Evolutionary conservation across 1,284 basidiomycete species (phyloP), one percentile per base, ranked within the genome.

Genomic region (Ustilago xerochloae): DNA sequence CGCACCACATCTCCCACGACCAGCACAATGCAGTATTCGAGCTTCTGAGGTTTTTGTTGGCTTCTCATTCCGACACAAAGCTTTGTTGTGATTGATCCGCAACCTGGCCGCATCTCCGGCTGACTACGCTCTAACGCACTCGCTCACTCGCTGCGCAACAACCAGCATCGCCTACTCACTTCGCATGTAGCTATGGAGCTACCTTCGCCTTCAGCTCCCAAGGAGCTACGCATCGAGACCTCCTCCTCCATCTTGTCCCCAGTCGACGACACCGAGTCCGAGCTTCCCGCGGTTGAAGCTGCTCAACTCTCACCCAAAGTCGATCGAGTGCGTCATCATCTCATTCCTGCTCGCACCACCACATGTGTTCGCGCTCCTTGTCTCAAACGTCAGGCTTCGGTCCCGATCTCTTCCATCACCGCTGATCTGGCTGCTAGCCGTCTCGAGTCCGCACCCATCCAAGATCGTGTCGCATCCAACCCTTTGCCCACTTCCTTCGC

Each of bases 361-460:
- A 75, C 63, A 3, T 75, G 73, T 48, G 58, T 75, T 29, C 63
- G 73, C 26, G 73, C 73, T 2, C 73, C 73, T n/a, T 71, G 67
- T 32, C 67, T 75, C 60, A 75, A 75, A 41, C 49, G 73, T 9
- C 62, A 75, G 39, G 61, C 33, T 3, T 67, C 67, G 2, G 59
- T 62, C 3, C 67, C 72, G 36, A 49, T 69, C 22, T 55, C 62
- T 2, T 41, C 29, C 50, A 48, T 69, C 55, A 49, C 61, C 20
- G 32, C 26, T 56, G 52, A 63, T 10, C 26, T 55, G 30, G 56
- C 55, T n/a, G 39, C 55, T 12, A 45, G 32, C n/a, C 66, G 61
- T 36, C 56, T 63, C 36, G 47, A 52, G 8, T 18, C 53, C n/a
- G 32, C 30, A 38, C 38, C 55, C 32, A 28, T 35, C 16, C 63